phyloP scores from a whole-genome alignment of 192 early-diverging fungal genomes.

The Paraglomus brasilianum region DNA sequence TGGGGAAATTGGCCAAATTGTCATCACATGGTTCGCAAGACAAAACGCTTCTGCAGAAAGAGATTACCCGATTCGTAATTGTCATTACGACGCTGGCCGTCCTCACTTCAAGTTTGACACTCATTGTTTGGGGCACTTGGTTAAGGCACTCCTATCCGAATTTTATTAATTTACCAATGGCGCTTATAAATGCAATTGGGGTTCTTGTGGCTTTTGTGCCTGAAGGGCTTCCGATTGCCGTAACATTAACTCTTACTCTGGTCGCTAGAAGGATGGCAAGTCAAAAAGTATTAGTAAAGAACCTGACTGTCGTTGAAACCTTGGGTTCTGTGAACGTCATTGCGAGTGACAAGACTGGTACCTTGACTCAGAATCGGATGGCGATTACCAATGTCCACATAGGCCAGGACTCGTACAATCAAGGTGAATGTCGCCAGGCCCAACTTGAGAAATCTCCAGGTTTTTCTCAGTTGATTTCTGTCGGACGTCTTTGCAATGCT shows the following conservation, averaged over 20 bases:
- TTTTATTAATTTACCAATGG: conserved; percentile 48
- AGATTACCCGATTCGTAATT: conserved; percentile 65
- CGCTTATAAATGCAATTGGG: conserved; percentile 54
- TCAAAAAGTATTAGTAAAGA: conserved; percentile 72
- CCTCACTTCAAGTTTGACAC: conserved; percentile 46
- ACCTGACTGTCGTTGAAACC: conserved; percentile 85
- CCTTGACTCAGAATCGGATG: conserved; percentile 82
- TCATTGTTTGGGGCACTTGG: conserved; percentile 57
- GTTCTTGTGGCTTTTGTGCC: conserved; percentile 78
- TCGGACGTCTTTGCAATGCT: conserved; percentile 59
- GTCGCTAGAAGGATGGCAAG: conserved; percentile 75
- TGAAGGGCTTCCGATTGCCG: conserved; percentile 75
- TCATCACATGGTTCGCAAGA: conserved; percentile 41
- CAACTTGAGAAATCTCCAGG: conserved; percentile 42
- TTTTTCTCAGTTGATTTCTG: conserved; percentile 36
- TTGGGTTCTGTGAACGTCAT: conserved; percentile 70
- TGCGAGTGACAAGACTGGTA: conserved; percentile 91
- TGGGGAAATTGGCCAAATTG: conserved; percentile 73
- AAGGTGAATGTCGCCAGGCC: conserved; percentile 35
- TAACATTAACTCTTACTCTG: conserved; percentile 73
- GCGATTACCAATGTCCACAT: conserved; percentile 41
- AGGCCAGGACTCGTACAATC: conserved; percentile 24
- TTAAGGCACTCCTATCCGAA: conserved; percentile 54
- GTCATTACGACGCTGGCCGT: conserved; percentile 61
- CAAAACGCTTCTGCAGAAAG: conserved; percentile 57